Evolutionary conservation across 805 yeast genomes (phyloP).

Genomic region (Blastobotrys mokoenaii): DNA sequence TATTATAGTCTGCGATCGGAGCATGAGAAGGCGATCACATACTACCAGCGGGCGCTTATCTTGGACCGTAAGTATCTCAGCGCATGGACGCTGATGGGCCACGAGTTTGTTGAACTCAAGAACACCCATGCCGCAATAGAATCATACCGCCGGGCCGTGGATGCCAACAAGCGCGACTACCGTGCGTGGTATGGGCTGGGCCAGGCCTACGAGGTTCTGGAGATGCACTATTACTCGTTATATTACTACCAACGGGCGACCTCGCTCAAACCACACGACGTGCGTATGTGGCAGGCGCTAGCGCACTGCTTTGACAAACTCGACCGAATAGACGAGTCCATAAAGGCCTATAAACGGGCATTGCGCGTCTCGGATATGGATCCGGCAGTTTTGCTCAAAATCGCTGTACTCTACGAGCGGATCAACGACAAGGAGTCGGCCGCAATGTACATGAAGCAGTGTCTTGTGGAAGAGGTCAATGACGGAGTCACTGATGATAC

Average conservation of each 20-base stretch:
- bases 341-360: conserved; percentile 77
- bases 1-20: conserved; percentile 86
- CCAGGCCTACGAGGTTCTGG: conserved; percentile 93
- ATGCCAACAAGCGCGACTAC: conserved; percentile 79
- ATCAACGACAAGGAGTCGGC: conserved; percentile 47
- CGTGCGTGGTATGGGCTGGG: conserved; percentile 99
- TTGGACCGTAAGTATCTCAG: conserved; percentile 71
- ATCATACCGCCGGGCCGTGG: conserved; percentile 87
- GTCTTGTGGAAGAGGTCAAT: conserved; percentile 51
- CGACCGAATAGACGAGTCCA: conserved; percentile 59
- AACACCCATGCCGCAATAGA: conserved; percentile 97
- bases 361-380: conserved; percentile 49
- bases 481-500: conserved; percentile 68
- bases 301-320: conserved; percentile 84
- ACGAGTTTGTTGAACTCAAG: conserved; percentile 92
- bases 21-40: conserved; percentile 90
- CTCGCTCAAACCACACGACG: conserved; percentile 77
- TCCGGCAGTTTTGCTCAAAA: conserved; percentile 47
- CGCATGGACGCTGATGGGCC: conserved; percentile 99
- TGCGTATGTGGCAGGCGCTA: conserved; percentile 93
- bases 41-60: conserved; percentile 81
- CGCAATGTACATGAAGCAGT: conserved; percentile 52
- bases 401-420: conserved; percentile 61
- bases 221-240: conserved; percentile 86
- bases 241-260: conserved; percentile 91